A percentile compares a stretch with the other conserved stretches of the same genome.
phyloP scores from a whole-genome alignment of 2,329 filamentous ascomycete species.

The Ophiocordyceps camponoti-floridani region DNA sequence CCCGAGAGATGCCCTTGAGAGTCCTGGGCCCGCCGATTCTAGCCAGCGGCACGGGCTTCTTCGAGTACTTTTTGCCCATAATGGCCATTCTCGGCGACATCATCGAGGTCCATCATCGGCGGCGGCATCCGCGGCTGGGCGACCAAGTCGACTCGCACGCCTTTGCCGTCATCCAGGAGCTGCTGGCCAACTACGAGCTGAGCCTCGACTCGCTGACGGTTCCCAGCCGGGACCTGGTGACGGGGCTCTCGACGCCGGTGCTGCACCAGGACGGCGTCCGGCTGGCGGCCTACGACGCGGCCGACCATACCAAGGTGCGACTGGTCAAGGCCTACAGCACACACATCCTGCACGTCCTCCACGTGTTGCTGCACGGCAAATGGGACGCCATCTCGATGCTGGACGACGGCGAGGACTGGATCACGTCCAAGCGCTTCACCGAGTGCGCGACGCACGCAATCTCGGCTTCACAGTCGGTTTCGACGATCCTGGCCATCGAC shows the following conservation, averaged over 20 bases:
- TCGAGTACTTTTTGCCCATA: constrained; percentile 30
- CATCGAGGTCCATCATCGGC: constrained; percentile 25
- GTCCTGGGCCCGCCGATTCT: constrained; percentile 18
- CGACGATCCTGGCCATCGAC: constrained; percentile 26
- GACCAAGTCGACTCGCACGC: constrained; percentile 15
- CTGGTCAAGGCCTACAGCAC: constrained; percentile 28
- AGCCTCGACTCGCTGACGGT: constrained; percentile 14
- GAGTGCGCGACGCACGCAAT: constrained; percentile 28
- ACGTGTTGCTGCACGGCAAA: constrained; percentile 28
- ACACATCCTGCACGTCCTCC: constrained; percentile 27
- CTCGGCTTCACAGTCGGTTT: constrained; percentile 24
- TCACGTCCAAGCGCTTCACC: constrained; percentile 24
- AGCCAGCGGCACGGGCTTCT: constrained; percentile 23
- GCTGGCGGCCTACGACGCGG: constrained; percentile 3
- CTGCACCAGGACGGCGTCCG: not conserved
- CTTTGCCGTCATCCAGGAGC: constrained; percentile 15
- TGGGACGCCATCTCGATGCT: constrained; percentile 31
- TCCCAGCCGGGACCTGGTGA: constrained; percentile 1
- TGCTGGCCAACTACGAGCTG: constrained; percentile 19
- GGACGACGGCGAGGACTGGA: constrained; percentile 29
- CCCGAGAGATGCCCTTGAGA: constrained; percentile 13
- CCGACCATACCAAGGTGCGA: constrained; percentile 14
- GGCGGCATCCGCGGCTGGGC: constrained; percentile 23
- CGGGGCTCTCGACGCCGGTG: constrained; percentile 3
- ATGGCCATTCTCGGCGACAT: constrained; percentile 30